A percentile compares a stretch with the other conserved stretches of the same genome.
Evolutionary conservation across 768 basidiomycete species (phyloP).

Genomic region (Trametes punicea): DNA sequence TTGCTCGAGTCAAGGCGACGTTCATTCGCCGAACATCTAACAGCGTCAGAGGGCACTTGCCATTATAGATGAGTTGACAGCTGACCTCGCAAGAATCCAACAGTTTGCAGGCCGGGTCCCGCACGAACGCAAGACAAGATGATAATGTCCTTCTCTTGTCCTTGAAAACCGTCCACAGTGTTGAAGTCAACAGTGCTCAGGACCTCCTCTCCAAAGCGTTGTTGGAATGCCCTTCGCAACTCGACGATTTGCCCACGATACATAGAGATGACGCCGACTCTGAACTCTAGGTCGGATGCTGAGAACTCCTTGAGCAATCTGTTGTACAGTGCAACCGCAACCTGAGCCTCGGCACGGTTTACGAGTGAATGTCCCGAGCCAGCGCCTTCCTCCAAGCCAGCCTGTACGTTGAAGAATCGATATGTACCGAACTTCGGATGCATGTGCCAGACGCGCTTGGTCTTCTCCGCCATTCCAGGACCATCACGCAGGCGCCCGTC

Average conservation of each 20-base stretch:
- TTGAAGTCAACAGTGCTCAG: constrained; percentile 82
- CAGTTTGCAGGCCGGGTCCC: constrained; percentile 73
- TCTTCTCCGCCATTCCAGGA: constrained; percentile 82
- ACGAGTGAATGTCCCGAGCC: constrained; percentile 69
- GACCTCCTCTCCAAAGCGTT: constrained; percentile 69
- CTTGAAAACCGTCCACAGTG: constrained; percentile 98
- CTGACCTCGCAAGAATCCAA: constrained; percentile 87
- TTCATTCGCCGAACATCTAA: constrained; percentile 89
- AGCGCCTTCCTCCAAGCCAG: constrained; percentile 60
- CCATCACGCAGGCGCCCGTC: constrained; percentile 77
- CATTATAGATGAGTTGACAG: background rate
- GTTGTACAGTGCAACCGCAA: constrained; percentile 74
- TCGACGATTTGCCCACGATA: constrained; percentile 87
- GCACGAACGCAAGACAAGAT: constrained; percentile 96
- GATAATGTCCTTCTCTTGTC: constrained; percentile 98
- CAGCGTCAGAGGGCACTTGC: background rate
- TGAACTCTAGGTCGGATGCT: constrained; percentile 47
- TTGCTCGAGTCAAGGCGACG: constrained; percentile 96
- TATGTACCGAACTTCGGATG: constrained; percentile 79
- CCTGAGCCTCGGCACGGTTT: constrained; percentile 70
- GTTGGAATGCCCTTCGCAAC: constrained; percentile 64
- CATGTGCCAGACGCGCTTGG: constrained; percentile 81
- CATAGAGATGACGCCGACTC: constrained; percentile 83
- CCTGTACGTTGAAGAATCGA: constrained; percentile 79
- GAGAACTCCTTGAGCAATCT: constrained; percentile 65